A percentile compares a stretch with the other conserved stretches of the same genome.
Conservation (phyloP, 768 basidiomycete species). For the Hortiboletus flavorubellus region DNA sequence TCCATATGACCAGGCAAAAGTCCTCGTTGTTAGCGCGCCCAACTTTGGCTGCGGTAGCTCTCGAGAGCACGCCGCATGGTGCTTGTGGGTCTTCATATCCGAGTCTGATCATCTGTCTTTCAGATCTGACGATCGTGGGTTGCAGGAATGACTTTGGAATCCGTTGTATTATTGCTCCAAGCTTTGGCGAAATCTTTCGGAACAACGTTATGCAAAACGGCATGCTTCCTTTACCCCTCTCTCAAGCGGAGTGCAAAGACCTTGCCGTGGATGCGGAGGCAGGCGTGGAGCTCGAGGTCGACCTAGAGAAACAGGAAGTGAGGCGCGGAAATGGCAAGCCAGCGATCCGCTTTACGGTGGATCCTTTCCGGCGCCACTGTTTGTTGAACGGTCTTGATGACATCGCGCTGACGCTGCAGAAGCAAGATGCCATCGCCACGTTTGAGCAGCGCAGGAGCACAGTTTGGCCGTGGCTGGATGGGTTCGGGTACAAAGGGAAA, state of each 20-base stretch:
- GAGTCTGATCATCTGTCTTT: not conserved
- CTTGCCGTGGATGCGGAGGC: conserved; percentile 75
- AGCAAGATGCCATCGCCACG: conserved; percentile 59
- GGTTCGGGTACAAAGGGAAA: conserved; percentile 82
- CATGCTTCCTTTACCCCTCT: conserved; percentile 75
- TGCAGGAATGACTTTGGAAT: conserved; percentile 86
- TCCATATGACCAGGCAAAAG: conserved; percentile 71
- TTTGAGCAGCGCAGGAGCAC: conserved; percentile 81
- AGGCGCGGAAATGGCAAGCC: conserved; percentile 70
- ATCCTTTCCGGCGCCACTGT: conserved; percentile 91
- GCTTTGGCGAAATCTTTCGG: conserved; percentile 88
- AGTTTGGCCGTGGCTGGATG: conserved; percentile 95
- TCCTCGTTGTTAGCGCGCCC: conserved; percentile 78
- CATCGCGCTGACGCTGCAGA: conserved; percentile 90
- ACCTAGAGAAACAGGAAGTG: conserved; percentile 79
- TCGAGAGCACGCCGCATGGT: conserved; percentile 89
- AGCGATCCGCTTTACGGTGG: conserved; percentile 73
- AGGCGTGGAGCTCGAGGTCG: conserved; percentile 75
- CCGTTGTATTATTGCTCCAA: conserved; percentile 81
- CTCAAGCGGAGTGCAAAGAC: conserved; percentile 67
- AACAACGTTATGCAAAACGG: conserved; percentile 93
- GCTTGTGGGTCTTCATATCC: conserved; percentile 50
- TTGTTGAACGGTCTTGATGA: conserved; percentile 95
- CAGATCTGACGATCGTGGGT: not conserved
- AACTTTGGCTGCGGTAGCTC: conserved; percentile 94